phyloP scores from a whole-genome alignment of 768 basidiomycete genomes.

The Nidula microcarpa region DNA sequence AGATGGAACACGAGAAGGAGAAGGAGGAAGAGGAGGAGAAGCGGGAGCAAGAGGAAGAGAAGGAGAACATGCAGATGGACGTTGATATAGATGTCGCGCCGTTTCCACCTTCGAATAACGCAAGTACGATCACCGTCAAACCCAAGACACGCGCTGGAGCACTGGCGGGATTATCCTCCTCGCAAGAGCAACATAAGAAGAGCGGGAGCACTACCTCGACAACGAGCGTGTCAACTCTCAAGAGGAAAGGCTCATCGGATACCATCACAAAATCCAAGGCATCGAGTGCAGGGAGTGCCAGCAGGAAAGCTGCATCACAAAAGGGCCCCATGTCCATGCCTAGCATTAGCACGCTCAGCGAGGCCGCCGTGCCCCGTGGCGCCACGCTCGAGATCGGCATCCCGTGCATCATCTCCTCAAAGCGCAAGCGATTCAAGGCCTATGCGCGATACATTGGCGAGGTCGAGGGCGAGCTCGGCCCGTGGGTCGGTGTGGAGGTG shows the following conservation, averaged over 20 bases:
- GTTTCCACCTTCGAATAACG: slow-evolving; percentile 6
- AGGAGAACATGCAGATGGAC: slow-evolving; percentile 6
- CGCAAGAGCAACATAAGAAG: slow-evolving; percentile 36
- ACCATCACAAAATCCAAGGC: slow-evolving; percentile 35
- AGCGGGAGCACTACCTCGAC: slow-evolving; percentile 40
- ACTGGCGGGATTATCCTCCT: slow-evolving; percentile 8
- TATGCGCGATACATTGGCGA: slow-evolving; percentile 88
- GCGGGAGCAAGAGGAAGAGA: slow-evolving; percentile 7
- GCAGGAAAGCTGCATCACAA: not conserved
- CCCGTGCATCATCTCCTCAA: slow-evolving; percentile 84
- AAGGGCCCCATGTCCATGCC: not conserved
- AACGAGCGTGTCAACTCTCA: slow-evolving; percentile 37
- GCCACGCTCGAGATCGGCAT: slow-evolving; percentile 83
- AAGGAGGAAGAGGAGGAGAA: not conserved
- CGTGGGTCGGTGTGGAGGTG: slow-evolving; percentile 92
- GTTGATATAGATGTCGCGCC: slow-evolving; percentile 4
- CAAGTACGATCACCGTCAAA: slow-evolving; percentile 19
- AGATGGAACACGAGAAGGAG: not conserved
- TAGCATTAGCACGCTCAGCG: not conserved
- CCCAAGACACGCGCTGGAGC: slow-evolving; percentile 13
- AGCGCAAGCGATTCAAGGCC: slow-evolving; percentile 81
- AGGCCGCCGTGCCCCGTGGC: slow-evolving; percentile 40
- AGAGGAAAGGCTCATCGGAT: slow-evolving; percentile 39
- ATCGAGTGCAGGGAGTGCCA: slow-evolving; percentile 5
- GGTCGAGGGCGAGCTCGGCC: slow-evolving; percentile 74